Base-by-base conservation (phyloP, 495 filamentous ascomycete genomes). In the Annulohypoxylon nitens region DNA sequence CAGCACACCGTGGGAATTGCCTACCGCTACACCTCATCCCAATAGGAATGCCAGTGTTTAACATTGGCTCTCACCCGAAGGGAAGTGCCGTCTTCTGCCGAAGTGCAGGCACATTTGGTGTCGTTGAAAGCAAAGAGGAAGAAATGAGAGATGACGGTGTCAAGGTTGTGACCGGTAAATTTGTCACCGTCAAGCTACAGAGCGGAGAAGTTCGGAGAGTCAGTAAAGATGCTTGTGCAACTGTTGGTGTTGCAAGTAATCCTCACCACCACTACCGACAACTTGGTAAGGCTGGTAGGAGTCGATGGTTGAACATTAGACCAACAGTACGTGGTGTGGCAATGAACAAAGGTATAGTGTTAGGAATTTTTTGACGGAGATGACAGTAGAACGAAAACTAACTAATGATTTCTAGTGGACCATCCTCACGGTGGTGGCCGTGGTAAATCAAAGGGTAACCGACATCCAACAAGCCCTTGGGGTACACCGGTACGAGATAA, bases 341-440 rank as follows among this genome's bases (percentile, higher is more conserved):
- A 18, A 99, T 99, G 96, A 99, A 99, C 81, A 94, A 95, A 68
- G 86, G 90, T 92, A 82, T 76, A 88, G 81, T 10, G 1, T 9
- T 20, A 18, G 1, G 45, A 12, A 41, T 41, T 20, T 41, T 20
- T 23, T 2, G 23, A 26, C 20, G 18, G 51, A 39, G 20, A 4
- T 43, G 18, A 10, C 54, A 58, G 11, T 33, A 3, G 9, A 47
- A 67, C 51, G 55, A 43, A 26, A 34, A 61, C 77, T 83, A 68
- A 84, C 68, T n/a, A 4, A 18, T 34, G 11, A 8, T 67, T 14
- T 70, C 51, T 67, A 89, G 88, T 84, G 69, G 97, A 99, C 74
- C 96, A 99, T 88, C 95, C 96, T 74, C 96, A 99, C 82, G 96
- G 96, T 88, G 96, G 96, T 91, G 96, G 96, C 79, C 88, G 97